Evolutionary conservation across 495 filamentous ascomycete genomes (phyloP), one percentile per base, ranked within the genome.

Genomic region (Hypoxylon lienhwacheense): DNA sequence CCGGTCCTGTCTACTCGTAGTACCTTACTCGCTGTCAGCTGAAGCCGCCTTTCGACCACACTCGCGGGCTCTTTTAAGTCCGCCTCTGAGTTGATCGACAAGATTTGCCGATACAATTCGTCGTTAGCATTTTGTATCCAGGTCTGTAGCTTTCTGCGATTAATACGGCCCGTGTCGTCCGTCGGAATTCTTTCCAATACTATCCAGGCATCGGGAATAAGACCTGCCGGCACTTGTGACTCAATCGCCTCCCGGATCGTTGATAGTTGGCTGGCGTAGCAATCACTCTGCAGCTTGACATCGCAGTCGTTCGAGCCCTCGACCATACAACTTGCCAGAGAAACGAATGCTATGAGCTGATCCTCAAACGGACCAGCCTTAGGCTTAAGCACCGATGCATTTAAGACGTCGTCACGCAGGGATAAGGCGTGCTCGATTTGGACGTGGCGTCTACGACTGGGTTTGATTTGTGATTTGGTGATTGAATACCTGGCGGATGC

Each of bases 71-170:
- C 55, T 29, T 67, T 61, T 20, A 72, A 31, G 2, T 54, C 40
- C 20, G 70, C 70, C 15, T 71, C 68, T 14, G 61, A 66, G 22
- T 75, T 71, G 25, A 75, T 48, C 29, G 69, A 70, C 37, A 71
- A 51, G 19, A 75, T 71, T 42, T 71, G 73, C 16, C 69, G 68
- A 39, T 74, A 65, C 12, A 72, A 35, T 32, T 73, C 67, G 15
- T 77, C 68, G 39, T 77, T 77, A 25, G 72, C 70, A 42, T 78
- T 78, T 52, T 78, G 75, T 5, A 66, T 67, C 75, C 75, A 78
- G 0, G 75, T 78, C 17, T 74, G 74, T 37, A 78, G 26, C 31
- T 69, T 69, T 22, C 75, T 72, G 28, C 69, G 59, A 46, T 78
- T 68, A 36, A 68, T 33, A 17, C 73, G 66, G 26, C 70, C 71